Percentiles rank a stretch among this genome's conserved stretches.
These are phyloP conservation scores for Boletellus sp. DNA, from an alignment of 1,284 basidiomycete genomes.

Conservation along the genomic window DNA sequence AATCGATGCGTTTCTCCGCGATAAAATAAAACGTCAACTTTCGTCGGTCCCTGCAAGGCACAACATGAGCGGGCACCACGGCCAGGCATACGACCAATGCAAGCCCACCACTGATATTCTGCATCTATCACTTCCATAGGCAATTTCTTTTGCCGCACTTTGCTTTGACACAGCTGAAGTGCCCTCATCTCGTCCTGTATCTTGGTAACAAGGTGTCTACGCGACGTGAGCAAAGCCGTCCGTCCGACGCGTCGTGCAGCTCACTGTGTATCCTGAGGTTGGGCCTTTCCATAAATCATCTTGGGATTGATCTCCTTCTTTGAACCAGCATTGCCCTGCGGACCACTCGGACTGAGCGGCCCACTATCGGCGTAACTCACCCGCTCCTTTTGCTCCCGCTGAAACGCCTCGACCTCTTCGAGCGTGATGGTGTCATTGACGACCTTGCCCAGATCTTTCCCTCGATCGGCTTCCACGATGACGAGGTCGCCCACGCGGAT, in stretches of 20 bases:
- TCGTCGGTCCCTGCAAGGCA: slow-evolving; percentile 75
- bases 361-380: slow-evolving; percentile 41
- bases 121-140: slow-evolving; percentile 98
- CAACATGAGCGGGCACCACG: neutral
- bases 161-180: slow-evolving; percentile 84
- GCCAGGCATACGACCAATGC: neutral
- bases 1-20: slow-evolving; percentile 94
- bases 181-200: slow-evolving; percentile 91
- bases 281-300: slow-evolving; percentile 94
- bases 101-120: slow-evolving; percentile 91
- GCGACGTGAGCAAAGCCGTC: slow-evolving; percentile 3
- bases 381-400: slow-evolving; percentile 47
- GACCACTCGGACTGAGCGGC: slow-evolving; percentile 54
- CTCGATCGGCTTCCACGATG: slow-evolving; percentile 95
- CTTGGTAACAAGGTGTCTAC: slow-evolving; percentile 73
- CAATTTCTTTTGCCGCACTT: slow-evolving; percentile 88
- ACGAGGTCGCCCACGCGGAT: slow-evolving; percentile 86
- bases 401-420: slow-evolving; percentile 87
- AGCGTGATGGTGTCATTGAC: slow-evolving; percentile 89
- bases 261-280: slow-evolving; percentile 79
- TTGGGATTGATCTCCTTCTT: slow-evolving; percentile 95
- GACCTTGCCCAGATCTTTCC: slow-evolving; percentile 89
- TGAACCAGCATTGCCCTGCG: slow-evolving; percentile 25
- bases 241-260: neutral
- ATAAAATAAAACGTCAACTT: slow-evolving; percentile 98